Conservation (phyloP, 2,329 filamentous ascomycete species). For the Pseudogymnoascus sp. region DNA sequence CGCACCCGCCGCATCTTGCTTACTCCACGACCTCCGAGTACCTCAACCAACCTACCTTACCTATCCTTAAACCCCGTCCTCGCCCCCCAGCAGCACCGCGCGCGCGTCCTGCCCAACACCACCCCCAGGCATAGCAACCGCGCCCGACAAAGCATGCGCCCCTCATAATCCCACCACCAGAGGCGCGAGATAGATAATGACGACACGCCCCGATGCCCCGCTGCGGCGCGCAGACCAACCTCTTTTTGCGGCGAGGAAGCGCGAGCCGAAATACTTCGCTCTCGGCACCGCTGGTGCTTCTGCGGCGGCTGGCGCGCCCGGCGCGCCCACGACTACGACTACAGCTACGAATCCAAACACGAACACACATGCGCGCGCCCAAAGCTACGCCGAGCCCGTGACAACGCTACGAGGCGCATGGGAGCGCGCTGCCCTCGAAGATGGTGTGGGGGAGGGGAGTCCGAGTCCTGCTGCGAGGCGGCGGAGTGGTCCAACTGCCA, state of each 20-base stretch:
- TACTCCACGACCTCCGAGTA: background rate
- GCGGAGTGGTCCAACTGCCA: background rate
- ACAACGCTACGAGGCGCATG: background rate
- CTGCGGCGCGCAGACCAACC: background rate
- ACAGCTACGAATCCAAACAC: background rate
- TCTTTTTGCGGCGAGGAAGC: background rate
- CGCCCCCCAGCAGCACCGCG: background rate
- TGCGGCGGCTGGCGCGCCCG: background rate
- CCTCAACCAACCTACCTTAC: background rate
- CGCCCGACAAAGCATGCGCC: background rate
- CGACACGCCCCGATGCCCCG: background rate
- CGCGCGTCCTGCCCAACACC: background rate
- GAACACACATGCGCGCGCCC: background rate
- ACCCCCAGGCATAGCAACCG: background rate
- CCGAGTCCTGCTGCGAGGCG: slow-evolving; percentile 21
- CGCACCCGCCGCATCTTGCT: background rate
- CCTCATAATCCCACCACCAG: background rate
- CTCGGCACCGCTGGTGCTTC: background rate
- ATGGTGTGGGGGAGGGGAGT: slow-evolving; percentile 16
- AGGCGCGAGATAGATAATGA: background rate
- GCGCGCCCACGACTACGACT: background rate
- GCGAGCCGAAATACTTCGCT: background rate
- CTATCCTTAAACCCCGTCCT: background rate
- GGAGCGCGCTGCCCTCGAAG: background rate
- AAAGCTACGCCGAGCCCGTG: background rate